phyloP scores from a whole-genome alignment of 202 grass and related monocot genomes.

The Panicum hallii region DNA sequence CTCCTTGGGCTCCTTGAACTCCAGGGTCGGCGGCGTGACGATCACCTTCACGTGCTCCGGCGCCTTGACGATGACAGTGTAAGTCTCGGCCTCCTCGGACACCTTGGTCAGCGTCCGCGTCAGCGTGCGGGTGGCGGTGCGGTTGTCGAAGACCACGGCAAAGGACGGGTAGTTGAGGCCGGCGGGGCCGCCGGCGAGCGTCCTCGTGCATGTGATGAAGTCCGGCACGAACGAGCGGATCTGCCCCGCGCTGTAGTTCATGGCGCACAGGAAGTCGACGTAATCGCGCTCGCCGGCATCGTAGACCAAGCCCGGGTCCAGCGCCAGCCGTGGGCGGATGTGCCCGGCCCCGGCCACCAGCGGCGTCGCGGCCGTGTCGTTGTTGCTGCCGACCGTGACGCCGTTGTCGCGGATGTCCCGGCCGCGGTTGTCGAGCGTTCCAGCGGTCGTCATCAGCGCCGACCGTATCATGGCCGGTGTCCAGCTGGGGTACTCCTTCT shows the following conservation, averaged over 20 bases:
- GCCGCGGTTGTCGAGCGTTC: conserved; percentile 43
- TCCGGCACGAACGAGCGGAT: conserved; percentile 26
- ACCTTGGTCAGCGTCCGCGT: conserved; percentile 43
- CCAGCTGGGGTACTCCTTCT: conserved; percentile 30
- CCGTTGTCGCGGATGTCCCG: conserved; percentile 30
- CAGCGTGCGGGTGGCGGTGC: background rate
- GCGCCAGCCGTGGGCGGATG: background rate
- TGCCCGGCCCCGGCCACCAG: background rate
- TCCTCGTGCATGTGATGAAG: conserved; percentile 14
- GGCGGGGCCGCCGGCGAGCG: no score
- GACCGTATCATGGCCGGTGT: conserved; percentile 57
- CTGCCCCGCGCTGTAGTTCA: conserved; percentile 55
- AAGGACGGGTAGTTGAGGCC: background rate
- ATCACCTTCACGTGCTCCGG: conserved; percentile 20
- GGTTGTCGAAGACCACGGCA: background rate
- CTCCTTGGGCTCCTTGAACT: conserved; percentile 36
- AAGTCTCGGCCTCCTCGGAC: conserved; percentile 36
- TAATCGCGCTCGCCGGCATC: conserved; percentile 48
- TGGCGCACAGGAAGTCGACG: conserved; percentile 44
- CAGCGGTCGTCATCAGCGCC: conserved; percentile 62
- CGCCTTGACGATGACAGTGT: conserved; percentile 20
- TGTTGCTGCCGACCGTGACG: background rate
- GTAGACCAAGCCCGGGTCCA: conserved; percentile 35
- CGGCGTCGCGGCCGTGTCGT: background rate
- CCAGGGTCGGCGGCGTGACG: conserved; percentile 47